Percentiles rank a stretch among this genome's conserved stretches.
Conservation (phyloP, 768 basidiomycete genomes). For the Amanita thiersii region DNA sequence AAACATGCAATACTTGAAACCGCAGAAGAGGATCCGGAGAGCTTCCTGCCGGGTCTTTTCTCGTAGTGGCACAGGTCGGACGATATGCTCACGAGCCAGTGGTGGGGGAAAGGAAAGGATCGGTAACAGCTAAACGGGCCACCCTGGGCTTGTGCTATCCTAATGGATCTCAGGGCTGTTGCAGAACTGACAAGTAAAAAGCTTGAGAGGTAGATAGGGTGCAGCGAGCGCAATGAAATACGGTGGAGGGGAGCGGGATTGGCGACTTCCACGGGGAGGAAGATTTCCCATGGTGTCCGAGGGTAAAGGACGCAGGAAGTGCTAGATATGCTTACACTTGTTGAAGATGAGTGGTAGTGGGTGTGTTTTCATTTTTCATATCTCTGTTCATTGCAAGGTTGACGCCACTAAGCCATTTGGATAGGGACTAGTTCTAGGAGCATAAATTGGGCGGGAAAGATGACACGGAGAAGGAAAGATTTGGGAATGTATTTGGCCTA, state of each 20-base stretch:
- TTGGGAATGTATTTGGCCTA: constrained; percentile 10
- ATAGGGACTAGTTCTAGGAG: constrained; percentile 19
- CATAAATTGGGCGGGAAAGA: constrained; percentile 14
- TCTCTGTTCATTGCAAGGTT: constrained; percentile 1
- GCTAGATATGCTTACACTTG: constrained; percentile 11
- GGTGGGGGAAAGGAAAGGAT: too few relatives aligned
- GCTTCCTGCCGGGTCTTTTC: too few relatives aligned
- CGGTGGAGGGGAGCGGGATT: constrained; percentile 13
- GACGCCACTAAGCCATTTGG: constrained; percentile 31
- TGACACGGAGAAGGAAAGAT: constrained; percentile 23
- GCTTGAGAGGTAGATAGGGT: too few relatives aligned
- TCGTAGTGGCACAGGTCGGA: too few relatives aligned
- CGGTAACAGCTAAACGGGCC: too few relatives aligned
- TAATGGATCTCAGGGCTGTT: too few relatives aligned
- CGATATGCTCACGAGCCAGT: too few relatives aligned
- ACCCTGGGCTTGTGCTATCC: too few relatives aligned
- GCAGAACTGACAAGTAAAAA: too few relatives aligned
- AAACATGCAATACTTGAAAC: too few relatives aligned
- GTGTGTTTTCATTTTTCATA: constrained; percentile 7
- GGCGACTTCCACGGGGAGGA: constrained; percentile 5
- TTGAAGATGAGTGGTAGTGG: constrained; percentile 13
- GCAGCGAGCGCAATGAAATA: too few relatives aligned
- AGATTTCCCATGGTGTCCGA: constrained; percentile 15
- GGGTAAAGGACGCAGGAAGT: constrained; percentile 12
- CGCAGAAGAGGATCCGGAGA: too few relatives aligned